Conservation (phyloP, 495 filamentous ascomycete genomes). For the Annulohypoxylon moriforme region DNA sequence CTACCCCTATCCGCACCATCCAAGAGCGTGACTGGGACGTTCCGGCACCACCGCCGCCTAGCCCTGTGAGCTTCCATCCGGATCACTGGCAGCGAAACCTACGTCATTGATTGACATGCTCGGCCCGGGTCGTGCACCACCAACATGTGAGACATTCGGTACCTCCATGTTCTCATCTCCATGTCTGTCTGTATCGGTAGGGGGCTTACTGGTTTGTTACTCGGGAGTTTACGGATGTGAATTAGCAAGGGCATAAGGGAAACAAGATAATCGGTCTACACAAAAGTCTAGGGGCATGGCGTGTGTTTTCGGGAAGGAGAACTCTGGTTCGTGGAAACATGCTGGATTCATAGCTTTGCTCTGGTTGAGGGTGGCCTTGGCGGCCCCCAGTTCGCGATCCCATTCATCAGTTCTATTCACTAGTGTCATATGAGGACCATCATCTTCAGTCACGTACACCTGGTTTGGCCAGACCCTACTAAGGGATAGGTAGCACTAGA, state of each 20-base stretch:
- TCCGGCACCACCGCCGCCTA: conserved; percentile 62
- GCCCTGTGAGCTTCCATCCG: conserved; percentile 59
- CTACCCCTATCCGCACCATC: conserved; percentile 57
- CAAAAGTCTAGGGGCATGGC: conserved; percentile 45
- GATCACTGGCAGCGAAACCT: conserved; percentile 56
- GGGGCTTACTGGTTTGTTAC: conserved; percentile 35
- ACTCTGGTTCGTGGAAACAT: conserved; percentile 20
- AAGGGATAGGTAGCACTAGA: conserved; percentile 25
- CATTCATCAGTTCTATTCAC: conserved; percentile 25
- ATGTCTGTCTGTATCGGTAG: conserved; percentile 47
- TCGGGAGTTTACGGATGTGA: conserved; percentile 46
- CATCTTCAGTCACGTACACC: conserved; percentile 2
- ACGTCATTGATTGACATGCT: conserved; percentile 39
- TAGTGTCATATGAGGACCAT: conserved; percentile 6
- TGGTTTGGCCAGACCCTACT: conserved; percentile 10
- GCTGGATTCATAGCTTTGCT: conserved; percentile 36
- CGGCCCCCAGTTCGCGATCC: conserved; percentile 15
- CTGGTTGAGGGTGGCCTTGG: conserved; percentile 33
- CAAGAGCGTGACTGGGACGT: conserved; percentile 63
- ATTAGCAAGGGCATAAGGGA: conserved; percentile 43
- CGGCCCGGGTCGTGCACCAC: background rate
- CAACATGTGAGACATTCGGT: conserved; percentile 12
- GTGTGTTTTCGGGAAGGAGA: conserved; percentile 33
- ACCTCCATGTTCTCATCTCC: conserved; percentile 33
- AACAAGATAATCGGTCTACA: conserved; percentile 49